A percentile compares a stretch with the other conserved stretches of the same genome.
Evolutionary conservation across 2,329 filamentous ascomycete genomes (phyloP).

Genomic region (Chaetomium sp.): DNA sequence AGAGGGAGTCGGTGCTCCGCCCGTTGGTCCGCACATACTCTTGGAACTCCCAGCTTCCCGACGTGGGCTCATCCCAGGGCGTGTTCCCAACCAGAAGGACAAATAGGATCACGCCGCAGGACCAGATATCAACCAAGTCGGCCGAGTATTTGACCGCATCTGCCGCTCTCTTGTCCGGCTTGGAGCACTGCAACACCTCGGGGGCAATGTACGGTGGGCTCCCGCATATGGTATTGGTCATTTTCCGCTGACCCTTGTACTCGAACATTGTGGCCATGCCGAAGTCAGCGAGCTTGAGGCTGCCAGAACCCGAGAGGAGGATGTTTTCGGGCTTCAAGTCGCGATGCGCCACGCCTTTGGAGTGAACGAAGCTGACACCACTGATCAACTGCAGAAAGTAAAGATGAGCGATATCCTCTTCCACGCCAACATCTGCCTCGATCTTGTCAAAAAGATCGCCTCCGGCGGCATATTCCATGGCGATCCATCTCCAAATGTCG

Average conservation of each 20-base stretch:
- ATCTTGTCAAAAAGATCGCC: constrained; percentile 99
- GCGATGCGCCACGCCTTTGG: constrained; percentile 88
- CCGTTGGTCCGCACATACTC: constrained; percentile 78
- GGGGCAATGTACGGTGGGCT: constrained; percentile 97
- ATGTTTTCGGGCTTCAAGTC: constrained; percentile 96
- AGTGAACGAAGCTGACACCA: constrained; percentile 92
- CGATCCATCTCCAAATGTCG: constrained; percentile 86
- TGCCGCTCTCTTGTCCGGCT: constrained; percentile 40
- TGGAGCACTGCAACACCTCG: constrained; percentile 63
- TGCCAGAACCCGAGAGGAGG: constrained; percentile 73
- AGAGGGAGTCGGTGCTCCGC: constrained; percentile 78
- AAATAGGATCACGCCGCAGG: constrained; percentile 95
- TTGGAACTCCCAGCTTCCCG: constrained; percentile 80
- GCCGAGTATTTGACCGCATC: constrained; percentile 60
- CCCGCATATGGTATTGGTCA: constrained; percentile 84
- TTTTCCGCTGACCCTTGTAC: constrained; percentile 75
- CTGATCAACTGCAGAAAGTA: constrained; percentile 91
- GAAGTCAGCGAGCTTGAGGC: constrained; percentile 93
- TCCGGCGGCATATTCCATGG: constrained; percentile 93
- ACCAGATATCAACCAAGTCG: constrained; percentile 90
- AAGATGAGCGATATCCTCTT: constrained; percentile 88
- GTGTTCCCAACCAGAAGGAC: constrained; percentile 94
- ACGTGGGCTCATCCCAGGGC: constrained; percentile 90
- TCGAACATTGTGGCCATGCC: constrained; percentile 91
- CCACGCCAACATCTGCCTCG: constrained; percentile 92